Evolutionary conservation across 1,284 basidiomycete species (phyloP).

Genomic region (Cryptococcus floricola): DNA sequence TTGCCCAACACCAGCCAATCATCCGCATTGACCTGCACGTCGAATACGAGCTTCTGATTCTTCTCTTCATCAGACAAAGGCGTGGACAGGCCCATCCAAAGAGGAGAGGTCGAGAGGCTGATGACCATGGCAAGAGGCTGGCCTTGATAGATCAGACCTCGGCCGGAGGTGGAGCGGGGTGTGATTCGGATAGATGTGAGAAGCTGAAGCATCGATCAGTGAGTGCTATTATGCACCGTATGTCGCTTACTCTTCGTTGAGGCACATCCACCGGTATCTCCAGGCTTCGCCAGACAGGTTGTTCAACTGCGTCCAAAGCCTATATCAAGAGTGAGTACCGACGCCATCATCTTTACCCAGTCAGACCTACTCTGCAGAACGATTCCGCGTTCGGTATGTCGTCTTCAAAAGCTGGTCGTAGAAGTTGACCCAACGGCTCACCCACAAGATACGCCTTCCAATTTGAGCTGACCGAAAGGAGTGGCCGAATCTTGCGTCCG

Average conservation of each 20-base stretch:
- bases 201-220: conserved; percentile 15
- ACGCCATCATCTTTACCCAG: not conserved
- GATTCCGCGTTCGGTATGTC: not conserved
- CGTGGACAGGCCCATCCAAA: conserved; percentile 26
- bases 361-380: not conserved
- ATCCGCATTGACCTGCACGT: conserved; percentile 33
- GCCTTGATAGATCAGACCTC: conserved; percentile 36
- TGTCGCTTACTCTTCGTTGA: conserved; percentile 27
- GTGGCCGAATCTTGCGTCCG: not conserved
- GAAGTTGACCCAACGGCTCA: not conserved
- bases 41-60: conserved; percentile 27
- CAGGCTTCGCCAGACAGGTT: conserved; percentile 34
- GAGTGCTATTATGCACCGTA: not conserved
- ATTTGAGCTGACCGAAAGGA: conserved; percentile 4
- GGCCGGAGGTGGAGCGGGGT: not conserved
- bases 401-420: not conserved
- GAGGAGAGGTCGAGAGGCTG: conserved; percentile 22
- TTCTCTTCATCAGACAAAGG: not conserved
- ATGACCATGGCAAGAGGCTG: conserved; percentile 33
- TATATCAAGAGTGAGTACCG: not conserved
- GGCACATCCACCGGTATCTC: conserved; percentile 49
- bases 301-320: not conserved
- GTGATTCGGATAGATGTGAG: conserved; percentile 26
- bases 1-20: conserved; percentile 42
- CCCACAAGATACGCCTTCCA: conserved; percentile 15